A percentile compares a stretch with the other conserved stretches of the same genome.
Conservation (phyloP, 345 rosid genomes). For the Erysimum cheiranthoides region DNA sequence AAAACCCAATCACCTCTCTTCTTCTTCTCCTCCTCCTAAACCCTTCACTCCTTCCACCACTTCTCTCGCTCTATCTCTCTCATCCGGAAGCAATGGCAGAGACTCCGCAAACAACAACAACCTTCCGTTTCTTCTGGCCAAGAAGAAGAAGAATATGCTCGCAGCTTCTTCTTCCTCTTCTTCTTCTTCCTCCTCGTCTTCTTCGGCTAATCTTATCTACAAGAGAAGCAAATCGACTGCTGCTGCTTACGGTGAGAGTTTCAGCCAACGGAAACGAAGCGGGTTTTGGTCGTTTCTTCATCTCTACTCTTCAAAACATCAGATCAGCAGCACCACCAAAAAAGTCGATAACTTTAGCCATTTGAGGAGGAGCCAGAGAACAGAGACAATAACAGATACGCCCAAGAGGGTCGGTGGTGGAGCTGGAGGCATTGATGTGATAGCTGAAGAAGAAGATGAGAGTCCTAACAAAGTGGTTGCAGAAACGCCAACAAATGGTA, state of each 20-base stretch:
- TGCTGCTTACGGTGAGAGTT: conserved; percentile 48
- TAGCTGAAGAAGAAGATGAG: conserved; percentile 43
- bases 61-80: conserved; percentile 51
- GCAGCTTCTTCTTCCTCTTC: conserved; percentile 55
- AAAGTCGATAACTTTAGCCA: conserved; percentile 44
- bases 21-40: conserved; percentile 72
- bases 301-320: conserved; percentile 52
- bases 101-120: conserved; percentile 53
- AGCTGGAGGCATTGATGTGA: conserved; percentile 43
- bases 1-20: conserved; percentile 52
- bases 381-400: conserved; percentile 39
- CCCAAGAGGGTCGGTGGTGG: conserved; percentile 27
- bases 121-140: conserved; percentile 71
- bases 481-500: conserved; percentile 33
- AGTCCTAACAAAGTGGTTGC: conserved; percentile 34
- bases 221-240: conserved; percentile 86
- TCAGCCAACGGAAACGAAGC: conserved; percentile 56
- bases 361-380: conserved; percentile 19
- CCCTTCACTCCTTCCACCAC: conserved; percentile 35
- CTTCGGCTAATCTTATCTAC: conserved; percentile 60
- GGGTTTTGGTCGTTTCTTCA: conserved; percentile 95
- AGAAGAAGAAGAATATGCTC: conserved; percentile 74
- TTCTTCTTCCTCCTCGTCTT: conserved; percentile 35
- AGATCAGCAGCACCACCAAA: conserved; percentile 25
- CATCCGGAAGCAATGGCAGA: conserved; percentile 43